These are phyloP conservation scores for Talaromyces sp. DNA, from an alignment of 2,329 filamentous ascomycete species.

Conservation along the genomic window DNA sequence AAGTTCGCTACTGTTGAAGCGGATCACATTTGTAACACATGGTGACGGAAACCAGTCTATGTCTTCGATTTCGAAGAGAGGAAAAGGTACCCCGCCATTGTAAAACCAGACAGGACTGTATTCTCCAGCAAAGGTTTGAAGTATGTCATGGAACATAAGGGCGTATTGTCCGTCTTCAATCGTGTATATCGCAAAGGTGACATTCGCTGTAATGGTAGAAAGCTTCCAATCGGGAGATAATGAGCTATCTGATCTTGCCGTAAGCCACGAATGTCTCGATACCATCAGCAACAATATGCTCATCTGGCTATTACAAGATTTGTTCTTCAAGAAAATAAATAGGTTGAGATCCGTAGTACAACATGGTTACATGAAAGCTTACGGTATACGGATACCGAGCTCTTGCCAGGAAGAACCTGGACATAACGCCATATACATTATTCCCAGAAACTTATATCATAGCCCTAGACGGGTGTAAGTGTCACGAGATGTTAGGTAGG, in stretches of 20 bases:
- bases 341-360: not conserved
- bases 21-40: too few relatives aligned
- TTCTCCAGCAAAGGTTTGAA: too few relatives aligned
- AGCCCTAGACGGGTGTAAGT: too few relatives aligned
- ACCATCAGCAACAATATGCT: not conserved
- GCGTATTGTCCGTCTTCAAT: too few relatives aligned
- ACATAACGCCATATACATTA: not conserved
- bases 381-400: not conserved
- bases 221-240: not conserved
- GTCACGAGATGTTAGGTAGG: too few relatives aligned
- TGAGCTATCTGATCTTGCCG: not conserved
- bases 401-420: not conserved
- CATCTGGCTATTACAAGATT: not conserved
- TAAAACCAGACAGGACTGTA: too few relatives aligned
- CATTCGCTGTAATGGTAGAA: too few relatives aligned
- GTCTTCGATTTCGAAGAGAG: constrained; percentile 66
- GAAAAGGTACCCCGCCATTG: constrained; percentile 1
- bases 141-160: too few relatives aligned
- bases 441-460: not conserved
- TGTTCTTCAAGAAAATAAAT: not conserved
- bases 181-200: too few relatives aligned
- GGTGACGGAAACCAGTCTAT: constrained; percentile 65
- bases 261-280: not conserved
- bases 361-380: not conserved
- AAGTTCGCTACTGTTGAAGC: too few relatives aligned